Conservation (phyloP, 352 stramenopile species). For the Phytophthora pinifolia region DNA sequence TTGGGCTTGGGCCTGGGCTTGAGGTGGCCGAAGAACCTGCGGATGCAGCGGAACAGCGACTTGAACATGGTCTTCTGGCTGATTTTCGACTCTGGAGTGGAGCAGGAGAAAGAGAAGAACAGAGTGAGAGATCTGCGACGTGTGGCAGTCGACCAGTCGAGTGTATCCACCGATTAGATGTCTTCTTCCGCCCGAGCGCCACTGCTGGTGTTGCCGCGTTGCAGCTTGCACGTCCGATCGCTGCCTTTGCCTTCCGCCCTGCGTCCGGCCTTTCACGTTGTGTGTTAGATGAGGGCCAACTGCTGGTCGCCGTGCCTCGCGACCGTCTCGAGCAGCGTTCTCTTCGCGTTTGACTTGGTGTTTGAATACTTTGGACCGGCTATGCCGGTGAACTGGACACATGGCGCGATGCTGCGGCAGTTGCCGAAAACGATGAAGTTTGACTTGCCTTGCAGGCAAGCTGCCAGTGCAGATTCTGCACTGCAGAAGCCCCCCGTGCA, state of each 20-base stretch:
- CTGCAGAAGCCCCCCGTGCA: too few relatives aligned
- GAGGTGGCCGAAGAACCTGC: conserved; percentile 32
- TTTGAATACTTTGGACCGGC: conserved; percentile 26
- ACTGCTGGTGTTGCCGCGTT: conserved; percentile 16
- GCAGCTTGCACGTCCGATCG: conserved; percentile 11
- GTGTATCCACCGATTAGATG: conserved; percentile 30
- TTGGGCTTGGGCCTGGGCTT: conserved; percentile 28
- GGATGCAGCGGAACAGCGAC: conserved; percentile 38
- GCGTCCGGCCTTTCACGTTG: conserved; percentile 25
- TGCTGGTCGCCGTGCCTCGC: conserved; percentile 16
- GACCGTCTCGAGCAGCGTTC: conserved; percentile 9
- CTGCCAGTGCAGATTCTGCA: too few relatives aligned
- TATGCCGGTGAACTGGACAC: conserved; percentile 3
- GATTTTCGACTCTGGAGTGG: conserved; percentile 17
- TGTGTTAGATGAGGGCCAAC: conserved; percentile 18
- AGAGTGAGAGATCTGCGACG: conserved; percentile 13
- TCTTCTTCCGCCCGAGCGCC: conserved; percentile 25
- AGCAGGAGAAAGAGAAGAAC: conserved; percentile 7
- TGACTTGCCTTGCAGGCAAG: too few relatives aligned
- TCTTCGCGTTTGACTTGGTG: conserved; percentile 14
- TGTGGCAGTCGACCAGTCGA: conserved; percentile 9
- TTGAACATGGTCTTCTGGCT: conserved; percentile 30
- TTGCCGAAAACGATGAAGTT: too few relatives aligned
- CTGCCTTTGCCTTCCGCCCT: conserved; percentile 6
- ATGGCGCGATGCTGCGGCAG: too few relatives aligned